phyloP scores from a whole-genome alignment of 2,329 filamentous ascomycete species.

The Botrytis pseudocinerea region DNA sequence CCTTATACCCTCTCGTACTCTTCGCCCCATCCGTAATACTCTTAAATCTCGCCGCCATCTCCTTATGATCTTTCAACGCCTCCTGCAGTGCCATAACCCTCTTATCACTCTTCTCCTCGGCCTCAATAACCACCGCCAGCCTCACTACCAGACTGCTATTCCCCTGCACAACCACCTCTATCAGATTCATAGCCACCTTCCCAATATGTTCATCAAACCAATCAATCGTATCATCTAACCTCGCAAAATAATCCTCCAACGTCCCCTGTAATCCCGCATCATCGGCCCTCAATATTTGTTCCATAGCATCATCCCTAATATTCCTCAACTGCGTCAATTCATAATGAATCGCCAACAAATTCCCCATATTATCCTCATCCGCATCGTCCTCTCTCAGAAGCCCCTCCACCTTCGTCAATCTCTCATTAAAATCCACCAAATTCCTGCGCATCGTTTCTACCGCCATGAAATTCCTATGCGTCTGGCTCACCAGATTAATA shows the following conservation, averaged over 20 bases:
- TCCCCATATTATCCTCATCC: slow-evolving; percentile 87
- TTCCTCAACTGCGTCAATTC: slow-evolving; percentile 89
- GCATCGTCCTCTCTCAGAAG: slow-evolving; percentile 82
- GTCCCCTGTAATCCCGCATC: slow-evolving; percentile 77
- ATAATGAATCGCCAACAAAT: slow-evolving; percentile 86
- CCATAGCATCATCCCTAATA: slow-evolving; percentile 93
- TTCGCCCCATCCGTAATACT: slow-evolving; percentile 93
- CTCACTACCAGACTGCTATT: slow-evolving; percentile 89
- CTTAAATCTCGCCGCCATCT: slow-evolving; percentile 90
- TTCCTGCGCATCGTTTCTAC: slow-evolving; percentile 92
- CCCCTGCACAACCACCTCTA: slow-evolving; percentile 80
- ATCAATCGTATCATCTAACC: slow-evolving; percentile 82
- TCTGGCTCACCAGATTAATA: slow-evolving; percentile 88
- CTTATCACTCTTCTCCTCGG: slow-evolving; percentile 95
- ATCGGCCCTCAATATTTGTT: slow-evolving; percentile 81
- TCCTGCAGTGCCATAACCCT: slow-evolving; percentile 89
- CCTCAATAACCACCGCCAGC: slow-evolving; percentile 87
- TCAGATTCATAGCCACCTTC: slow-evolving; percentile 83
- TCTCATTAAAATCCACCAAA: slow-evolving; percentile 81
- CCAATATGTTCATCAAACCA: slow-evolving; percentile 97
- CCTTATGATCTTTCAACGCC: slow-evolving; percentile 91
- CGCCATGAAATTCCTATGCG: slow-evolving; percentile 93
- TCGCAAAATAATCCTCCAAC: slow-evolving; percentile 84
- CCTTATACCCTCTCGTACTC: slow-evolving; percentile 91
- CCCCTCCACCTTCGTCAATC: slow-evolving; percentile 71